phyloP scores from a whole-genome alignment of 768 basidiomycete species.

The Stropharia rugosoannulata region DNA sequence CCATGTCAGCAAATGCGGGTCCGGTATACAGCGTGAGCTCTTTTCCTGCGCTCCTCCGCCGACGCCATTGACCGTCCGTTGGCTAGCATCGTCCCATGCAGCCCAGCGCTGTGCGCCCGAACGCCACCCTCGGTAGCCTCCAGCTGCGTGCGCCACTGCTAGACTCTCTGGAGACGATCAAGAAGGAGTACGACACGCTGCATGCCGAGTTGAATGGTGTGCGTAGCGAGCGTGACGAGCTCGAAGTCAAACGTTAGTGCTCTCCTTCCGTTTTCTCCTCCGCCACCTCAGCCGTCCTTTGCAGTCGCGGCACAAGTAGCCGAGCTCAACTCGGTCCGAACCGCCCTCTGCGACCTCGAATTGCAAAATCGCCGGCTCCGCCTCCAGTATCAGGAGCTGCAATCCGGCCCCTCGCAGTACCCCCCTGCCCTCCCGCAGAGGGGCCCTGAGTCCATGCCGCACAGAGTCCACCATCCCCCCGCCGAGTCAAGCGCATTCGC shows the following conservation, averaged over 20 bases:
- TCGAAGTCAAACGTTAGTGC: slow-evolving; percentile 73
- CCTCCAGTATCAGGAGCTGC: slow-evolving; percentile 79
- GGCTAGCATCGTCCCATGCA: slow-evolving; percentile 47
- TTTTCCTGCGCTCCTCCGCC: neutral
- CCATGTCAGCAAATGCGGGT: slow-evolving; percentile 21
- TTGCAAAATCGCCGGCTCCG: slow-evolving; percentile 71
- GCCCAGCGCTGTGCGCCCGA: slow-evolving; percentile 36
- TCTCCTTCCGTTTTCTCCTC: neutral
- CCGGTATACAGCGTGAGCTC: slow-evolving; percentile 28
- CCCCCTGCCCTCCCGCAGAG: slow-evolving; percentile 26
- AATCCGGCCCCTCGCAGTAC: slow-evolving; percentile 55
- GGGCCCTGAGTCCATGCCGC: neutral
- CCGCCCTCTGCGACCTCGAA: slow-evolving; percentile 82
- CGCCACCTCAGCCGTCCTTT: neutral
- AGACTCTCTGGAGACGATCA: slow-evolving; percentile 76
- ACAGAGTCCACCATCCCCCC: neutral
- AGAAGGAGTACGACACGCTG: slow-evolving; percentile 76
- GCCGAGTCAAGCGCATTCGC: neutral
- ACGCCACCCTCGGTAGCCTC: slow-evolving; percentile 32
- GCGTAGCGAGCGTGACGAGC: slow-evolving; percentile 75
- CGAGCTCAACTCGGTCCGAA: slow-evolving; percentile 77
- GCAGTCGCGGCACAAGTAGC: slow-evolving; percentile 72
- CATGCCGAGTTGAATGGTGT: slow-evolving; percentile 59
- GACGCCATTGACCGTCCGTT: neutral
- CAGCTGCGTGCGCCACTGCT: slow-evolving; percentile 39